Evolutionary conservation across 2,329 filamentous ascomycete species (phyloP), one percentile per base, ranked within the genome.

Genomic region (Boeremia lycopersici): DNA sequence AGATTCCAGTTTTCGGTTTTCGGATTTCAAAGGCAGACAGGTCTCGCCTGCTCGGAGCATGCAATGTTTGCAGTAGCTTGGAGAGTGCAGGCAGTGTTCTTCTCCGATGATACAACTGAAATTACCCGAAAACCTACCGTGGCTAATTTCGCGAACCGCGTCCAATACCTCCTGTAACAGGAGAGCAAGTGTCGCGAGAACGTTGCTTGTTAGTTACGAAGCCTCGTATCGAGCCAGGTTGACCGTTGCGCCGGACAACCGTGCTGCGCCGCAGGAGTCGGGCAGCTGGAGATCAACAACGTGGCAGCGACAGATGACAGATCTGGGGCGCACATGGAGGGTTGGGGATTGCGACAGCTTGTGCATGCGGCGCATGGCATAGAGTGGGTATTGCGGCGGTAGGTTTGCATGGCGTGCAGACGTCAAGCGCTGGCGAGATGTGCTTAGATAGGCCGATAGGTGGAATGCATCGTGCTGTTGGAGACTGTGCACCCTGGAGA

Each of bases 291-390:
- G 48, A 40, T 46, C 36, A 45, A 48, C 49, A 57, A 60, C 53
- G 57, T 60, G 53, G 57, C 45, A 45, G 49, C 41, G 50, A 50
- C 45, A 53, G 41, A 41, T 53, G 57, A 48, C 53, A 57, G 49
- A 48, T 50, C 41, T 53, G 49, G 38, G 49, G 17, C 49, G 29
- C 56, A 38, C 47, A 50, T 23, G 38, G 33, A 31, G 30, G 17
- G 11, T 34, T 31, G 31, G 33, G 17, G 31, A 40, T 30, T 49
- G 12, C 31, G 15, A 36, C 23, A 15, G 34, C 28, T 43, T 45
- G 30, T 42, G 39, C 47, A 33, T 56, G 39, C 43, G 11, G 40
- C 45, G 44, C 40, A 36, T 35, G 6, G 35, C 28, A 36, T 31
- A 48, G 31, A 12, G 28, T 41, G 35, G 35, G 52, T 41, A 45